Conservation (phyloP, 345 rosid species). For the Noccaea bulbosa region DNA sequence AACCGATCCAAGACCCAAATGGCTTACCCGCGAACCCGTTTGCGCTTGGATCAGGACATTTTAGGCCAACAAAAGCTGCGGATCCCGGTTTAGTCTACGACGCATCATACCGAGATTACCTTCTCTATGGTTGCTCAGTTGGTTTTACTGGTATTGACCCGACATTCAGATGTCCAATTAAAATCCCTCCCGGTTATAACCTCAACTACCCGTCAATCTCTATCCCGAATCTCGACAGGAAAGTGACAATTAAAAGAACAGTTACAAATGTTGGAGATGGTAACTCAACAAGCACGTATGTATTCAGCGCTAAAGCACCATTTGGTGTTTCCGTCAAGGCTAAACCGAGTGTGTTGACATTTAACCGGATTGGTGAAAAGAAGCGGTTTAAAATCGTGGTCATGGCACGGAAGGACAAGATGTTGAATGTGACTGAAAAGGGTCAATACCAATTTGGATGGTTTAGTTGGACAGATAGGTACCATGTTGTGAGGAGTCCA, state of each 20-base stretch:
- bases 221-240: conserved; percentile 50
- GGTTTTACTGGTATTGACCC: conserved; percentile 33
- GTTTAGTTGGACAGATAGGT: conserved; percentile 68
- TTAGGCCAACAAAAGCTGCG: conserved; percentile 59
- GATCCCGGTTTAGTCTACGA: conserved; percentile 90
- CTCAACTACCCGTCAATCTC: conserved; percentile 75
- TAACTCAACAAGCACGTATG: conserved; percentile 46
- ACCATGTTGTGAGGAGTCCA: conserved; percentile 70
- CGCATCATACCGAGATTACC: conserved; percentile 60
- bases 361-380: conserved; percentile 55
- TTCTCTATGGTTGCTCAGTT: conserved; percentile 59
- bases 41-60: conserved; percentile 68
- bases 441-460: conserved; percentile 69
- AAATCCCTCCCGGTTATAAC: conserved; percentile 40
- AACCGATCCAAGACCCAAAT: conserved; percentile 48
- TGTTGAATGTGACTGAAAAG: conserved; percentile 23
- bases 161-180: conserved; percentile 52
- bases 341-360: conserved; percentile 52
- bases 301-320: conserved; percentile 52
- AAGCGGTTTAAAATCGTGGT: conserved; percentile 57
- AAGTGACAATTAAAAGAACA: conserved; percentile 51
- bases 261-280: conserved; percentile 78
- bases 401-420: background rate
- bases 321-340: conserved; percentile 52
- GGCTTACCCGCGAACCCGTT: conserved; percentile 64